These are phyloP conservation scores for Petunia axillaris DNA, from an alignment of 257 asterid genomes.

Conservation along the genomic window DNA sequence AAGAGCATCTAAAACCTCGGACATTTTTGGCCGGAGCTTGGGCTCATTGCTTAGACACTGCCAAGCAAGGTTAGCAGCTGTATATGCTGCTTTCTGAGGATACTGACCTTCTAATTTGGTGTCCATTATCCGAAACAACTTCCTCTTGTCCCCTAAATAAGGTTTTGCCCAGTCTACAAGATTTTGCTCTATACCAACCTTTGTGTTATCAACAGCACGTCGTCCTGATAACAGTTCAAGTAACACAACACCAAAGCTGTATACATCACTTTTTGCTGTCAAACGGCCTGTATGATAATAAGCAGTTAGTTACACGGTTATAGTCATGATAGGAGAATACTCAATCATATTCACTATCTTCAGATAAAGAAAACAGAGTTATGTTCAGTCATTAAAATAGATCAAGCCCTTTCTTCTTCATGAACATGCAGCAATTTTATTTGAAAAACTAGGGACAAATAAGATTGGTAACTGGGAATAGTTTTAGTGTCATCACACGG, in stretches of 20 bases:
- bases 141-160: conserved; percentile 68
- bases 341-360: neutral
- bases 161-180: conserved; percentile 87
- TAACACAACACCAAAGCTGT: conserved; percentile 84
- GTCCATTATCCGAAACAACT: conserved; percentile 74
- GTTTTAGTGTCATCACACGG: neutral
- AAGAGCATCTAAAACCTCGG: conserved; percentile 60
- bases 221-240: conserved; percentile 75
- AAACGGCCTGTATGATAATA: conserved; percentile 58
- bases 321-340: neutral
- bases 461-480: neutral
- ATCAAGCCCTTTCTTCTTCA: neutral
- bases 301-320: neutral
- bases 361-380: neutral
- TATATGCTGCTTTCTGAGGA: conserved; percentile 71
- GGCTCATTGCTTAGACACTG: conserved; percentile 66
- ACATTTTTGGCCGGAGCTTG: conserved; percentile 69
- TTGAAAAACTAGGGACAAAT: neutral
- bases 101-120: conserved; percentile 75
- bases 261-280: conserved; percentile 72
- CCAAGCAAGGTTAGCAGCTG: conserved; percentile 65
- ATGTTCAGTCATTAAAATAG: neutral
- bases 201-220: conserved; percentile 65
- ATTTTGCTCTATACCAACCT: conserved; percentile 62
- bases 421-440: neutral